Evolutionary conservation across 176 grass and related monocot genomes (phyloP).

Genomic region (Saccharum spontaneum): DNA sequence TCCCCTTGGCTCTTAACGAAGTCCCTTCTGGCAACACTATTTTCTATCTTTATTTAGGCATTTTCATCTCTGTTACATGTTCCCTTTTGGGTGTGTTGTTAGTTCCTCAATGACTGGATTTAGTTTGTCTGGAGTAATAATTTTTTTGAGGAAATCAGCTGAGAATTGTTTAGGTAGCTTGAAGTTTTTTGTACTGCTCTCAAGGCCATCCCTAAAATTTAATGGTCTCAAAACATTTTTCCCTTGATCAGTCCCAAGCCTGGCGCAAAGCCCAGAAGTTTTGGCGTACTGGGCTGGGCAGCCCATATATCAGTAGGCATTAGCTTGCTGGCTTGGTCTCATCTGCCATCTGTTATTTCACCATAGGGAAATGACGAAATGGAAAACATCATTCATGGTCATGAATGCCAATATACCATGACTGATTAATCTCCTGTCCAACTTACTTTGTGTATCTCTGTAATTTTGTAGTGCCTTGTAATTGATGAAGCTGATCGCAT

Average conservation of each 20-base stretch:
- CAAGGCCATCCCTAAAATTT: neutral
- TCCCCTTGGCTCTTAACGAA: neutral
- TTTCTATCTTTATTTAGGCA: neutral
- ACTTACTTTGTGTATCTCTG: neutral
- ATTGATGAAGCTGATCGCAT: constrained; percentile 98
- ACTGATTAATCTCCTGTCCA: neutral
- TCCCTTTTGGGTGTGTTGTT: neutral
- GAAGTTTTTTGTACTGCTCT: neutral
- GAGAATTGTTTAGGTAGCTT: neutral
- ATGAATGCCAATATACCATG: neutral
- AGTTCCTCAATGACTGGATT: neutral
- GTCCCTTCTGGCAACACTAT: neutral
- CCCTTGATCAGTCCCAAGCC: neutral
- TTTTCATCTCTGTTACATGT: neutral
- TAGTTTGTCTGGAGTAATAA: neutral
- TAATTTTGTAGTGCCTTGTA: constrained; percentile 74
- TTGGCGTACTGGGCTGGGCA: neutral
- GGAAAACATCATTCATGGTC: neutral
- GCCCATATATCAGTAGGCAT: neutral
- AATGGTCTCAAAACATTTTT: constrained; percentile 7
- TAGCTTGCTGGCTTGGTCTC: constrained; percentile 12
- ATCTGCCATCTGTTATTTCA: neutral
- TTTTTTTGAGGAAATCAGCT: neutral
- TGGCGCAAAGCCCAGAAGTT: neutral
- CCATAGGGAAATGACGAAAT: neutral